Conservation (phyloP, 2,329 filamentous ascomycete species). For the Fusarium sp. region DNA sequence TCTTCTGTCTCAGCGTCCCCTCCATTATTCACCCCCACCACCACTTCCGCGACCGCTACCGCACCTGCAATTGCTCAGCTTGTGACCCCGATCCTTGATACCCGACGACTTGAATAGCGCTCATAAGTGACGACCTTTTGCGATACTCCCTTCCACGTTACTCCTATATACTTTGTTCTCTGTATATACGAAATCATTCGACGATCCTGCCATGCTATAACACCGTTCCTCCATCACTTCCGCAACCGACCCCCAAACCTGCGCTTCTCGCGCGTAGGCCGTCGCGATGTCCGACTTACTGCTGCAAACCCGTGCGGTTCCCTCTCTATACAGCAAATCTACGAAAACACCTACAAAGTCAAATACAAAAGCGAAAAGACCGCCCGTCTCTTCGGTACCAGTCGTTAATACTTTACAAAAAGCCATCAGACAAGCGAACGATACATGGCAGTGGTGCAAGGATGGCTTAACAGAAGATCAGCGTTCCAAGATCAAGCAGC, state of each 20-base stretch:
- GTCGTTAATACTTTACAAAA: constrained; percentile 48
- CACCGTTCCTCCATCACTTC: not conserved
- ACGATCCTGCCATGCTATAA: constrained; percentile 35
- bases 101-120: constrained; percentile 17
- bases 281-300: constrained; percentile 48
- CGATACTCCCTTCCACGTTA: not conserved
- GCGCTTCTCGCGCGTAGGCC: constrained; percentile 17
- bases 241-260: constrained; percentile 24
- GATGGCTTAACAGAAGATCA: constrained; percentile 67
- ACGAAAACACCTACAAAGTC: constrained; percentile 29
- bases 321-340: constrained; percentile 39
- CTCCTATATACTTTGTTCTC: not conserved
- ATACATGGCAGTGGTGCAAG: constrained; percentile 60
- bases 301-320: constrained; percentile 43
- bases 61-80: constrained; percentile 29
- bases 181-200: not conserved
- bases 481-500: constrained; percentile 58
- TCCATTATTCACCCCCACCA: constrained; percentile 31
- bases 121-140: not conserved
- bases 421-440: constrained; percentile 56
- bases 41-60: constrained; percentile 29
- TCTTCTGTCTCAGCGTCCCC: constrained; percentile 27
- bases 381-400: constrained; percentile 26
- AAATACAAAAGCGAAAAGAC: constrained; percentile 45
- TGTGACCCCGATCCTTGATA: constrained; percentile 35